These are phyloP conservation scores for Rhizopogon hawkerae DNA, from an alignment of 1,284 basidiomycete genomes.

Conservation along the genomic window DNA sequence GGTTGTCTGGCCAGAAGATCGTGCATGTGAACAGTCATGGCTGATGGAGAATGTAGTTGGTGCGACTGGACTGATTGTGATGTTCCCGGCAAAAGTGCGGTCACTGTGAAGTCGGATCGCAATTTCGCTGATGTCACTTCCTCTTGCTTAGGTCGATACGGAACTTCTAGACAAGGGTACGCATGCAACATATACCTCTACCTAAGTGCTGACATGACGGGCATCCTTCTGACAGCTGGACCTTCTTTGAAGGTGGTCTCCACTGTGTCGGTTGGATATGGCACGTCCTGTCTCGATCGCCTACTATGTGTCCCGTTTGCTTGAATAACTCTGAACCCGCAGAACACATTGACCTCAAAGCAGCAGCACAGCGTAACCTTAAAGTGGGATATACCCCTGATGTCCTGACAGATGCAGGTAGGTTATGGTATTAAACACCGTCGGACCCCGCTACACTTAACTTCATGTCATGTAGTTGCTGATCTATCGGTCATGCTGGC, in stretches of 20 bases:
- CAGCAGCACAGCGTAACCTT: conserved; percentile 58
- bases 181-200: background rate
- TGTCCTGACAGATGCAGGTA: conserved; percentile 81
- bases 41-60: conserved; percentile 66
- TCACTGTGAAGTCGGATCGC: background rate
- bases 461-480: conserved; percentile 49
- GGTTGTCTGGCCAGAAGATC: conserved; percentile 65
- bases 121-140: background rate
- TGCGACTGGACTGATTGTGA: conserved; percentile 58
- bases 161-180: conserved; percentile 66
- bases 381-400: conserved; percentile 87
- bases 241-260: conserved; percentile 70
- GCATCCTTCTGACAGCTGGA: conserved; percentile 44
- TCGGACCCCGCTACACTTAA: background rate
- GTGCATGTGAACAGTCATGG: conserved; percentile 64
- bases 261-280: conserved; percentile 86
- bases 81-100: conserved; percentile 63
- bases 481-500: conserved; percentile 83
- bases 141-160: conserved; percentile 48
- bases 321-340: background rate
- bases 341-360: conserved; percentile 78
- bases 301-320: background rate
- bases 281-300: conserved; percentile 33
- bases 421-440: conserved; percentile 8
- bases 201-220: conserved; percentile 2